Evolutionary conservation across 306 rosid genomes (phyloP).

Genomic region (Quercus ilex): DNA sequence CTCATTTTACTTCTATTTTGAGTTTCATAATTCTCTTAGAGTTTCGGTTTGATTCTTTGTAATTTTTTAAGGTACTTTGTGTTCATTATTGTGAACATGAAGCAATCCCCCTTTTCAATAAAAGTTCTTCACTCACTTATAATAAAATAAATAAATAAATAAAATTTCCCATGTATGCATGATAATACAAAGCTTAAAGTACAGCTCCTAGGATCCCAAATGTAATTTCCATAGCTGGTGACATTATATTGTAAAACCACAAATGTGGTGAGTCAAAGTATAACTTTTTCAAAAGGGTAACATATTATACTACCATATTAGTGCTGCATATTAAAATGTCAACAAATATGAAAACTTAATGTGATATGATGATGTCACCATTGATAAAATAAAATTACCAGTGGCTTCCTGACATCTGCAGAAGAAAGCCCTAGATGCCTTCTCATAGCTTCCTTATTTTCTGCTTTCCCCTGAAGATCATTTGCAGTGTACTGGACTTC

Average conservation of each 20-base stretch:
- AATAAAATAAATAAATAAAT: too few relatives aligned
- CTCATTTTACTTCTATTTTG: too few relatives aligned
- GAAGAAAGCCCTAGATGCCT: too few relatives aligned
- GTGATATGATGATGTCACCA: neutral
- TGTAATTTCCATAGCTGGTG: neutral
- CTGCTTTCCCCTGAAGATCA: constrained; percentile 82
- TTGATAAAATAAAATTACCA: too few relatives aligned
- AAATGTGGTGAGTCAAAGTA: neutral
- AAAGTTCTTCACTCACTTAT: too few relatives aligned
- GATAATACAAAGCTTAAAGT: neutral
- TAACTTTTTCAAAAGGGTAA: neutral
- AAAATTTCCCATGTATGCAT: neutral
- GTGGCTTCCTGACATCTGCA: too few relatives aligned
- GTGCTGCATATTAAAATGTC: neutral
- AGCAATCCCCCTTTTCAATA: too few relatives aligned
- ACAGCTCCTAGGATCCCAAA: neutral
- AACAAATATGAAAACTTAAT: neutral
- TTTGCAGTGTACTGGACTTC: constrained; percentile 72
- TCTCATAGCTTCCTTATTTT: constrained; percentile 42
- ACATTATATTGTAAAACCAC: neutral
- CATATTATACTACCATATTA: neutral
- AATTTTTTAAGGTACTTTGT: too few relatives aligned
- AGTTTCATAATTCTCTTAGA: too few relatives aligned
- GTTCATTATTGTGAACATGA: too few relatives aligned
- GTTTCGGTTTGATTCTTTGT: too few relatives aligned